Base-by-base conservation (phyloP, 768 basidiomycete species). In the Termitomyces sp. region DNA sequence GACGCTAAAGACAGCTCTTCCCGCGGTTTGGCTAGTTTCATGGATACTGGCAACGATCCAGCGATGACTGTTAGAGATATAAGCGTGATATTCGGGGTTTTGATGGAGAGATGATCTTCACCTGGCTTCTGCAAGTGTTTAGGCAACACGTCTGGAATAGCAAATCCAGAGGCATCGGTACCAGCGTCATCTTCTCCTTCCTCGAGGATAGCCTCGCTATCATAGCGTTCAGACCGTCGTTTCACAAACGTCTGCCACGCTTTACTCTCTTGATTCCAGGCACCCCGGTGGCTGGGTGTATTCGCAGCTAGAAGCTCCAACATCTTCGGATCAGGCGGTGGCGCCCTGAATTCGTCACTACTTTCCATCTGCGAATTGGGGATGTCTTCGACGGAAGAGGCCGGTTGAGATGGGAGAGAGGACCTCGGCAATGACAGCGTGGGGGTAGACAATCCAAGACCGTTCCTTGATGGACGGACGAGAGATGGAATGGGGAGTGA, bases 401-500 rank as follows among this genome's bases (percentile, higher is more conserved):
- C 54, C 20, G 18, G 31, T 47, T 51, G 47, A 9, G 62, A 56
- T 20, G 62, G 50, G 20, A 66, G 39, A 51, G 62, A 57, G 13
- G 64, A 50, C 39, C 65, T 70, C 13, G 73, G 70, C n/a, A 75
- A 56, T 18, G 70, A 68, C 45, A 72, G 56, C 58, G 75, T 64
- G 57, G 72, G 69, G 36, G 73, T 70, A 20, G 75, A 75, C n/a
- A 72, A 62, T 62, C 77, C 78, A 37, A 71, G 70, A 49, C 71
- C 74, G 33, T 74, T 73, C 58, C 76, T 74, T 7, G 74, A 69
- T 39, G 76, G 76, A 13, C 81, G 84, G 54, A 84, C 72, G 55
- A 79, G 69, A n/a, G 88, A 87, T 31, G 86, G 85, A 15, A 73
- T 73, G 1, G 89, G 89, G n/a, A 91, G 77, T 15, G 89, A 90